These are phyloP conservation scores for Poterioochromonas sp. DNA, from an alignment of 352 stramenopile genomes.

Conservation along the genomic window DNA sequence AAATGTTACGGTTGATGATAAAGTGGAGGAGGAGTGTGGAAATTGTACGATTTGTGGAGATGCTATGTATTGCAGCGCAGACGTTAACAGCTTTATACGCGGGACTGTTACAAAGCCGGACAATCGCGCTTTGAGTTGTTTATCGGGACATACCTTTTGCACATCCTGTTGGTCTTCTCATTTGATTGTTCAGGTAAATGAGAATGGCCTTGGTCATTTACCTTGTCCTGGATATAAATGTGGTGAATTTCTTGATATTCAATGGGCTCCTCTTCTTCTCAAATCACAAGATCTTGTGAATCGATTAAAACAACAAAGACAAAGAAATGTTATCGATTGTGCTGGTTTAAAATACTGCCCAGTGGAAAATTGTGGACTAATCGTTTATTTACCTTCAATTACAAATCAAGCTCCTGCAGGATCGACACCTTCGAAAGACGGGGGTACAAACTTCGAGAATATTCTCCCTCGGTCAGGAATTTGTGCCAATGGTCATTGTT, in stretches of 20 bases:
- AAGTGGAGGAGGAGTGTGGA: not conserved
- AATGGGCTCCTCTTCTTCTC: slow-evolving; percentile 62
- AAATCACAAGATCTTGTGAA: slow-evolving; percentile 33
- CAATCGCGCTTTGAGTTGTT: not conserved
- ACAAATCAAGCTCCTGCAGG: not conserved
- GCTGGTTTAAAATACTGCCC: slow-evolving; percentile 66
- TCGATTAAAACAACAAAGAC: slow-evolving; percentile 75
- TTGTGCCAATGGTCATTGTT: slow-evolving; percentile 43
- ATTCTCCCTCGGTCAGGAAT: slow-evolving; percentile 23
- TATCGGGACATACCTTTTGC: slow-evolving; percentile 28
- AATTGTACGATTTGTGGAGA: slow-evolving; percentile 24
- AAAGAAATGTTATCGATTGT: slow-evolving; percentile 73
- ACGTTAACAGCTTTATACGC: not conserved
- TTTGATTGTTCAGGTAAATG: slow-evolving; percentile 8
- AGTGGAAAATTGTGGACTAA: slow-evolving; percentile 16
- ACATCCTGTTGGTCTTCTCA: slow-evolving; percentile 15
- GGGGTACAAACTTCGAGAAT: not conserved
- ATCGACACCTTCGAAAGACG: not conserved
- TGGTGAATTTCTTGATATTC: slow-evolving; percentile 49
- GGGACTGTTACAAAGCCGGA: not conserved
- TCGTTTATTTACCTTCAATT: slow-evolving; percentile 11
- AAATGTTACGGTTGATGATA: not conserved
- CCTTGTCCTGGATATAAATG: slow-evolving; percentile 28
- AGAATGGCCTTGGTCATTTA: not conserved
- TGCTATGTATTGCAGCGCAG: not conserved